Evolutionary conservation across 345 rosid species (phyloP), one percentile per base, ranked within the genome.

Genomic region (Aethionema arabicum): DNA sequence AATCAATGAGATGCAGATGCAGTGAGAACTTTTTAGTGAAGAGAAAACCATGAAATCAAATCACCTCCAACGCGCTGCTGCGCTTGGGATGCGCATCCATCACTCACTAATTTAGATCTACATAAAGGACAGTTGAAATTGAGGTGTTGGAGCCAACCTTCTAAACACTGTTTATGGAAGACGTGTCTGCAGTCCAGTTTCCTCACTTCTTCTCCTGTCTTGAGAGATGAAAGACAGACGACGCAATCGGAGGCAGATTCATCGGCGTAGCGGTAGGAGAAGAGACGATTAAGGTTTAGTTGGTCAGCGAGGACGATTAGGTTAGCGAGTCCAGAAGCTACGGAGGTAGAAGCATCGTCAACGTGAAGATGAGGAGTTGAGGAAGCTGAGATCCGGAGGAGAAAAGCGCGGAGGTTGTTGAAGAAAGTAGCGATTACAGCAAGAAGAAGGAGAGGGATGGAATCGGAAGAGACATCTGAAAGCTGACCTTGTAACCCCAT

Each of bases 401-500:
- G 44, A 55, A 76, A 52, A 38, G 76, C 77, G 55, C 84, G 88
- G 68, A 86, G 72, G 59, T 65, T 58, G 50, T 52, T 66, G 61
- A 81, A 44, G 52, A 67, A 64, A 66, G 76, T 81, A 65, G 90
- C 88, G 65, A 86, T 52, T 66, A 82, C 54, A 33, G 90, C 88
- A 0, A 86, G 9, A 8, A 88, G 56, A 11, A 86, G 67, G 3
- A 84, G 75, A 3, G 88, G 93, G 54, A 86, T 78, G 5, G 96
- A 88, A 57, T 83, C 96, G 6, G 95, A 81, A 5, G 90, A 79
- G 33, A 85, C 77, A 63, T 85, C 92, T 56, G 66, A 75, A 11
- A 85, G 83, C 58, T 83, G 85, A 70, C 78, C 72, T 57, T 83
- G 88, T 37, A 88, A 61, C 1, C 96, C 96, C 96, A 88, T 88